Base-by-base conservation (phyloP, 2,329 filamentous ascomycete genomes). In the Didymella sp. region DNA sequence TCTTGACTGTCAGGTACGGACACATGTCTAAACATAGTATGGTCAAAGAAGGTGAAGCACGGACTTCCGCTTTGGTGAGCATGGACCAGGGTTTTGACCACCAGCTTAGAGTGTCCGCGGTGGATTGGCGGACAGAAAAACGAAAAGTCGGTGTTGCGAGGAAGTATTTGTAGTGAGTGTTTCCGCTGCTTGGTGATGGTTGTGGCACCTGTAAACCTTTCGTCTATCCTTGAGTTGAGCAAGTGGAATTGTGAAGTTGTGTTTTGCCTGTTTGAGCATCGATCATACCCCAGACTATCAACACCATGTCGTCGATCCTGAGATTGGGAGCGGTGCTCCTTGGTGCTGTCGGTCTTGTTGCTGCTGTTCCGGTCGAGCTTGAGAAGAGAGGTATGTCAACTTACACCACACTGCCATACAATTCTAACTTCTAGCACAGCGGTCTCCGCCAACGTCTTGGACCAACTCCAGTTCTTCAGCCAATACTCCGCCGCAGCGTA, bases 401-500 rank as follows among this genome's bases (percentile, higher is more conserved):
- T 13, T n/a, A 5, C 6, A 13, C 11, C 31, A 12, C 13, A 8
- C 15, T 11, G 21, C 9, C 27, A 19, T 28, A 15, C 11, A 13
- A 37, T 24, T n/a, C 48, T 56, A 13, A 55, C n/a, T 25, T 28
- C 38, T 11, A 13, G 28, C 3, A 44, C 38, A 76, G 73, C 63
- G 42, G 75, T 83, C 28, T 77, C 78, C 0, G 46, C 73, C n/a
- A 68, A 68, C 19, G 59, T 79, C 9, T 69, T 82, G 33, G 64
- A 72, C 15, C 70, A 79, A 38, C 71, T 84, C 7, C 70, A 73
- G 2, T 73, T 83, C 60, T 82, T 80, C 67, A 78, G 80, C 37
- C 78, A 85, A 56, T 85, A 82, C 66, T 77, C 82, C 2, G 82
- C 81, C 2, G 82, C 83, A 3, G 75, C 82, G 19, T 85, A 85